Percentiles rank a stretch among this genome's conserved stretches.
Conservation (phyloP, 768 basidiomycete genomes). For the Hygrophorus pudorinus region DNA sequence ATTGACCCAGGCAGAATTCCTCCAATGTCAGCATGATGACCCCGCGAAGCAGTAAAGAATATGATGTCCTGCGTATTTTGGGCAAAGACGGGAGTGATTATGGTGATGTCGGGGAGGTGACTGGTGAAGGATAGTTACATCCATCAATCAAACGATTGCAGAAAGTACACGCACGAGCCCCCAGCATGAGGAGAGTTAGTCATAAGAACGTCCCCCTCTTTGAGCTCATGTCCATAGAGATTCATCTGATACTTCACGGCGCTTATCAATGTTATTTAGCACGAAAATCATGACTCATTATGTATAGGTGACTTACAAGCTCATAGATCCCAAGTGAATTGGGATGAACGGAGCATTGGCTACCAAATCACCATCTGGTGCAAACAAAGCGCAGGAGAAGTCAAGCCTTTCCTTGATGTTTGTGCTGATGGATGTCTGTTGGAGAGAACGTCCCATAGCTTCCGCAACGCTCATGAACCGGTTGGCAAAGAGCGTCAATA, state of each 20-base stretch:
- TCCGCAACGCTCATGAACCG: constrained; percentile 98
- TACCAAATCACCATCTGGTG: constrained; percentile 88
- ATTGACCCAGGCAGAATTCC: constrained; percentile 91
- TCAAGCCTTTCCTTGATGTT: constrained; percentile 96
- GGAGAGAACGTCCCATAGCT: constrained; percentile 87
- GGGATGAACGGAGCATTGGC: constrained; percentile 92
- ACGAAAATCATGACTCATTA: constrained; percentile 1
- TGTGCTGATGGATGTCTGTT: constrained; percentile 86
- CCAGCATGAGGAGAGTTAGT: constrained; percentile 86
- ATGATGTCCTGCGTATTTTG: constrained; percentile 59
- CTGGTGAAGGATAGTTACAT: constrained; percentile 6
- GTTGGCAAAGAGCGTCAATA: constrained; percentile 88
- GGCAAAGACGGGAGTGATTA: constrained; percentile 89
- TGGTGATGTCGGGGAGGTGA: constrained; percentile 82
- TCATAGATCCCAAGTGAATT: constrained; percentile 83
- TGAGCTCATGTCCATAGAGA: constrained; percentile 54
- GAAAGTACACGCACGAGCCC: constrained; percentile 55
- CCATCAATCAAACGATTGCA: neutral
- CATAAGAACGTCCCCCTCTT: constrained; percentile 90
- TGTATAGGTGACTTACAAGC: constrained; percentile 50
- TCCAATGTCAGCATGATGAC: constrained; percentile 91
- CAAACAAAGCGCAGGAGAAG: constrained; percentile 91
- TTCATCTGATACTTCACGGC: constrained; percentile 89
- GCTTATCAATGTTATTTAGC: constrained; percentile 22
- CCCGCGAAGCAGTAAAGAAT: constrained; percentile 89